Evolutionary conservation across 805 yeast genomes (phyloP).

Genomic region (Lachancea quebecensis): DNA sequence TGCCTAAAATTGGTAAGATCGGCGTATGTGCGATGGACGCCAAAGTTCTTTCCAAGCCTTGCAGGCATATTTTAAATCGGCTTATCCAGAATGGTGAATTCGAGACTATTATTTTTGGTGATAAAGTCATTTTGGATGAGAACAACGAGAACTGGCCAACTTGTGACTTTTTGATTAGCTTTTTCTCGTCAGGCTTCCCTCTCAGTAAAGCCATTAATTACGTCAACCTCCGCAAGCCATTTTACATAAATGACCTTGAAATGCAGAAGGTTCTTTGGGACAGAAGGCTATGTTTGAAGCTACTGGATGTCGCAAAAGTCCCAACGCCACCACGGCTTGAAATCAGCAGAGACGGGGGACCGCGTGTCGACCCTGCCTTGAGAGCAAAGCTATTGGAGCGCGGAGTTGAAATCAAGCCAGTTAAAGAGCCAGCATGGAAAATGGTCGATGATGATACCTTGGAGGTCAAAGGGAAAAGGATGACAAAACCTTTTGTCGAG

Average conservation of each 20-base stretch:
- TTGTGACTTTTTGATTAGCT: constrained; percentile 88
- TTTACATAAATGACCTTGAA: constrained; percentile 75
- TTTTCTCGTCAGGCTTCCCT: constrained; percentile 95
- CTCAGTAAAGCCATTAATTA: constrained; percentile 90
- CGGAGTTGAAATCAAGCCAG: constrained; percentile 43
- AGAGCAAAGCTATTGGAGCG: constrained; percentile 49
- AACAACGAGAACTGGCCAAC: constrained; percentile 96
- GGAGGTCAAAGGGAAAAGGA: constrained; percentile 60
- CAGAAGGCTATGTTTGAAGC: constrained; percentile 74
- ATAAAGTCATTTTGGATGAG: constrained; percentile 92
- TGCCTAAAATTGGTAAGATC: constrained; percentile 79
- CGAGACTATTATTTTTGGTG: constrained; percentile 95
- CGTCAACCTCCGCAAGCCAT: constrained; percentile 85
- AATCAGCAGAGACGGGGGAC: constrained; percentile 96
- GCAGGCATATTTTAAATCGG: constrained; percentile 81
- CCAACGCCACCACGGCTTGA: constrained; percentile 86
- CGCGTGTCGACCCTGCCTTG: constrained; percentile 67
- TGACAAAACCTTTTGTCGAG: constrained; percentile 91
- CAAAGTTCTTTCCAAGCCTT: constrained; percentile 92
- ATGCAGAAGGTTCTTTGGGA: constrained; percentile 98
- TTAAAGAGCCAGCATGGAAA: constrained; percentile 68
- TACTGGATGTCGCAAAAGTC: constrained; percentile 74
- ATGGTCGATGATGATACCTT: constrained; percentile 87
- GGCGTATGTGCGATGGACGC: constrained; percentile 99
- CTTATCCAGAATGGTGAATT: constrained; percentile 90